Evolutionary conservation across 1,139 yeast species (phyloP).

Genomic region (Kazachstania sp.): DNA sequence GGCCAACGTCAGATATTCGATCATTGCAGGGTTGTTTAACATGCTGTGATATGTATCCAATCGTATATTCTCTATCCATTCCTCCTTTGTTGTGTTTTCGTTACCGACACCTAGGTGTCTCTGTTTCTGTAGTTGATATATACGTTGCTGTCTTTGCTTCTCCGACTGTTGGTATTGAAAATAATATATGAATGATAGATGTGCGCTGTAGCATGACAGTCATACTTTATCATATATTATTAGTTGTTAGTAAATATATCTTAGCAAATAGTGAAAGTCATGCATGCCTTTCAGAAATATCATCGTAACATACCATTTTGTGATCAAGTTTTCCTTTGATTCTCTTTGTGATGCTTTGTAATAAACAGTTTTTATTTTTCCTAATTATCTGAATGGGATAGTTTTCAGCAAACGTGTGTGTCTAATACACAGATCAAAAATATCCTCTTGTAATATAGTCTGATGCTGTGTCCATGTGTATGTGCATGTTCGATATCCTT

Average conservation of each 20-base stretch:
- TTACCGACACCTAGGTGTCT: constrained; percentile 28
- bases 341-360: no score
- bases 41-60: constrained; percentile 69
- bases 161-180: constrained; percentile 19
- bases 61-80: constrained; percentile 44
- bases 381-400: no score
- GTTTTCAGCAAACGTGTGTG: no score
- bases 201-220: no score
- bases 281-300: background rate
- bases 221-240: background rate
- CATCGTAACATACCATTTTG: constrained; percentile 4
- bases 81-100: constrained; percentile 24
- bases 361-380: no score
- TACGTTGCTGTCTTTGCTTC: constrained; percentile 22
- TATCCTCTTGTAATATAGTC: no score
- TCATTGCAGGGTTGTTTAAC: constrained; percentile 57
- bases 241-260: background rate
- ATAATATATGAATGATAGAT: no score
- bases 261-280: background rate
- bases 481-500: no score
- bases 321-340: background rate
- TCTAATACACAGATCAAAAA: no score
- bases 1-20: constrained; percentile 62
- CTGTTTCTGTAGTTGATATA: constrained; percentile 22
- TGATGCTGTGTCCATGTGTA: no score